These are phyloP conservation scores for Pseudopyricularia cyperi DNA, from an alignment of 2,329 filamentous ascomycete species.

Conservation along the genomic window DNA sequence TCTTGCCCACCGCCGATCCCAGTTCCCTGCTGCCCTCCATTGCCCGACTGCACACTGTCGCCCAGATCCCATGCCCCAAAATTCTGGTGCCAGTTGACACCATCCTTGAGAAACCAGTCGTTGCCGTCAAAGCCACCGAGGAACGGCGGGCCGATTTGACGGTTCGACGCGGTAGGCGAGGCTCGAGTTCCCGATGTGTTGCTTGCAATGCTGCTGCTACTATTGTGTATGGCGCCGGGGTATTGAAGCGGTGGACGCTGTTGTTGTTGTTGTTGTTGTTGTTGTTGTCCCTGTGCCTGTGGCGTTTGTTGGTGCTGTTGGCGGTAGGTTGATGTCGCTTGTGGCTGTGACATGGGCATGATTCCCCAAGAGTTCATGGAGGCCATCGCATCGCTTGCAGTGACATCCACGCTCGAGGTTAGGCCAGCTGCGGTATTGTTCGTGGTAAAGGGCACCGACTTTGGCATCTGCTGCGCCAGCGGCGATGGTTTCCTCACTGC, in stretches of 20 bases:
- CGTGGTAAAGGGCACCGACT: background rate
- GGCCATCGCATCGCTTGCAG: slow-evolving; percentile 1
- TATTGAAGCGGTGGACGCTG: slow-evolving; percentile 1
- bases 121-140: slow-evolving; percentile 33
- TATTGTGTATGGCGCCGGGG: background rate
- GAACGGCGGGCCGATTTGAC: slow-evolving; percentile 16
- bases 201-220: background rate
- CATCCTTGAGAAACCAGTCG: slow-evolving; percentile 45
- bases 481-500: background rate
- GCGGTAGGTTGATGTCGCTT: slow-evolving; percentile 1
- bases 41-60: background rate
- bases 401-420: background rate
- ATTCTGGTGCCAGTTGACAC: slow-evolving; percentile 43
- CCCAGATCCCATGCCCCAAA: slow-evolving; percentile 39
- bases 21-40: background rate
- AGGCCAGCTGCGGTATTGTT: background rate
- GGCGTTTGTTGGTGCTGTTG: slow-evolving; percentile 3
- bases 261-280: slow-evolving; percentile 1
- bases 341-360: background rate
- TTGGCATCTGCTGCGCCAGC: background rate
- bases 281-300: background rate
- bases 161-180: slow-evolving; percentile 6
- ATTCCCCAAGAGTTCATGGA: slow-evolving; percentile 6
- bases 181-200: background rate
- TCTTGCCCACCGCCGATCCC: slow-evolving; percentile 7